Conservation (phyloP, 805 yeast genomes). For the Ogataea methylovora region DNA sequence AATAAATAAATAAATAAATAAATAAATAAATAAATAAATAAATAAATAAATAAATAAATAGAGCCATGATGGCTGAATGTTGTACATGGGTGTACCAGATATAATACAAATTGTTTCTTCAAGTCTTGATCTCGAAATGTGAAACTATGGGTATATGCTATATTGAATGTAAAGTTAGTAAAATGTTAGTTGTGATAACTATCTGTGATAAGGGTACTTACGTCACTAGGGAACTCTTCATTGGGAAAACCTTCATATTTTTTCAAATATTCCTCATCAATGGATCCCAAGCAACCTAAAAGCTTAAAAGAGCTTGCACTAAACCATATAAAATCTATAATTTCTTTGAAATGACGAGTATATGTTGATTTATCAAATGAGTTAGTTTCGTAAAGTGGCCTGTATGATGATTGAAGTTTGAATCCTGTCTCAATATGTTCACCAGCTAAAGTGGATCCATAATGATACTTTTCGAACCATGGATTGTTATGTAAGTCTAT, state of each 20-base stretch:
- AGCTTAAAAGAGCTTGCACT: conserved; percentile 30
- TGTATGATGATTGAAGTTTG: conserved; percentile 21
- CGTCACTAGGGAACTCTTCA: conserved; percentile 49
- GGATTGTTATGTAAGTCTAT: conserved; percentile 11
- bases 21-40: no score
- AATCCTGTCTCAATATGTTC: neutral
- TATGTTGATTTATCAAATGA: conserved; percentile 32
- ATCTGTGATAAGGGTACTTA: no score
- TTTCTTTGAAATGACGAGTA: conserved; percentile 40
- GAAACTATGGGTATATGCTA: conserved; percentile 3
- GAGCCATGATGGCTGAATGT: no score
- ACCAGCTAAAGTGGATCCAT: neutral
- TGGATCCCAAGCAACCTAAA: conserved; percentile 44
- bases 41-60: no score
- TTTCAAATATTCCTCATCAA: conserved; percentile 26
- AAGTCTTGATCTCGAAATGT: neutral
- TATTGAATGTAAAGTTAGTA: neutral
- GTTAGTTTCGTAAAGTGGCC: conserved; percentile 13
- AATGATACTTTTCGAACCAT: conserved; percentile 7
- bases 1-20: no score
- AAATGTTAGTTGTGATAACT: neutral
- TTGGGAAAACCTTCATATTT: conserved; percentile 43
- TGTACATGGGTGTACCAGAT: no score
- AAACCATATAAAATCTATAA: conserved; percentile 55
- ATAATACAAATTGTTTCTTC: neutral